phyloP scores from a whole-genome alignment of 2,329 filamentous ascomycete genomes.

The Aspergillus aculeatinus region DNA sequence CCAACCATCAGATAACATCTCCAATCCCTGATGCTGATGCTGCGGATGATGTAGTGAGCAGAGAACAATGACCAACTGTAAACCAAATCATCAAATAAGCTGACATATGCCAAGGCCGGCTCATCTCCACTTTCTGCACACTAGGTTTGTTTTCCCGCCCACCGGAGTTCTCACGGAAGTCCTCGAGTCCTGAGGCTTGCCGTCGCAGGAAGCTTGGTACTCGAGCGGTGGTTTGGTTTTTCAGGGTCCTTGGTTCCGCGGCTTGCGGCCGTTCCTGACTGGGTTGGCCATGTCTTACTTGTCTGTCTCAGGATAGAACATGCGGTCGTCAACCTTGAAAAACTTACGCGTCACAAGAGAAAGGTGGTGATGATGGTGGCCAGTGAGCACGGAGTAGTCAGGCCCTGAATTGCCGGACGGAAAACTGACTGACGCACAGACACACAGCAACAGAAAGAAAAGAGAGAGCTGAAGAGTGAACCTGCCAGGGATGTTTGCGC shows the following conservation, averaged over 20 bases:
- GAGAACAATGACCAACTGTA: background rate
- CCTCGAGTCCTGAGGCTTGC: background rate
- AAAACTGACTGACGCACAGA: background rate
- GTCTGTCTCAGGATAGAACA: background rate
- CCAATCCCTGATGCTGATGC: too few relatives aligned
- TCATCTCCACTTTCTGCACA: conserved; percentile 3
- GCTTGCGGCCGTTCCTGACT: background rate
- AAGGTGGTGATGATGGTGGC: too few relatives aligned
- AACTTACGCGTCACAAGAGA: background rate
- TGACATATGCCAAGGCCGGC: conserved; percentile 2
- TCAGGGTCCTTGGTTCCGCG: conserved; percentile 5
- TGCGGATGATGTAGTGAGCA: background rate
- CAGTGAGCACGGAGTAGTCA: background rate
- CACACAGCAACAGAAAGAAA: background rate
- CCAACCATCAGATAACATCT: too few relatives aligned
- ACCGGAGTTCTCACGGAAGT: background rate
- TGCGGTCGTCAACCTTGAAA: background rate
- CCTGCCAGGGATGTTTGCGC: background rate
- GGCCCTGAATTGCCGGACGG: background rate
- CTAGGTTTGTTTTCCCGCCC: conserved; percentile 1
- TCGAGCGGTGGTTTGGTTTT: background rate
- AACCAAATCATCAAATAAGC: background rate
- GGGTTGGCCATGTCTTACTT: background rate
- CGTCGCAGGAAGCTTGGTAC: conserved; percentile 7
- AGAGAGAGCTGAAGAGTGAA: background rate